Conservation (phyloP, 306 rosid genomes). For the Leucaena leucocephala region DNA sequence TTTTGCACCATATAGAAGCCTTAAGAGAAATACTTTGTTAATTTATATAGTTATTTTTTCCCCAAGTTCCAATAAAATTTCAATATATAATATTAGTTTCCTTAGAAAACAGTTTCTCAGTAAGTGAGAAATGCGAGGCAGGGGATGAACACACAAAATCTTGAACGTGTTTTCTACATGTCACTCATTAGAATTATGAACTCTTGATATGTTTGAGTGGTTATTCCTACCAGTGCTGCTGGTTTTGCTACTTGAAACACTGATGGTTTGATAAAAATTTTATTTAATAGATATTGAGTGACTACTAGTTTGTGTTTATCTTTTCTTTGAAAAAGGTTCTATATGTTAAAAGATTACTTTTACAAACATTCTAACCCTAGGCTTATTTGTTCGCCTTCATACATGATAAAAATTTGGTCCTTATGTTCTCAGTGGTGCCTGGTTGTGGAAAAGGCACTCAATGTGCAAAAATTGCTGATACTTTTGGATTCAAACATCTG, state of each 20-base stretch:
- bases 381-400: conserved; percentile 14
- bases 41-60: neutral
- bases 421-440: conserved; percentile 75
- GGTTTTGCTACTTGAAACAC: neutral
- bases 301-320: neutral
- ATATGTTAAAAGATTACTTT: neutral
- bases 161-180: neutral
- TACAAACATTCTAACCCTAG: neutral
- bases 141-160: neutral
- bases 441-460: conserved; percentile 98
- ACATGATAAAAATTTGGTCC: conserved; percentile 27
- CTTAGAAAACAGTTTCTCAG: neutral
- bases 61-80: neutral
- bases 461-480: conserved; percentile 78
- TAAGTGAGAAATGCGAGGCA: neutral
- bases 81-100: neutral
- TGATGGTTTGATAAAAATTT: neutral
- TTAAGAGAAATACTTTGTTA: neutral
- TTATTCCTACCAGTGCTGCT: neutral
- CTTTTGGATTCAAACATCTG: conserved; percentile 82
- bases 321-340: neutral
- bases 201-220: neutral
- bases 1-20: neutral
- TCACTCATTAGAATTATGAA: neutral
- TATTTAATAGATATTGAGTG: conserved; percentile 1